Conservation (phyloP, 2,329 filamentous ascomycete species). For the Xylariaceae sp. region DNA sequence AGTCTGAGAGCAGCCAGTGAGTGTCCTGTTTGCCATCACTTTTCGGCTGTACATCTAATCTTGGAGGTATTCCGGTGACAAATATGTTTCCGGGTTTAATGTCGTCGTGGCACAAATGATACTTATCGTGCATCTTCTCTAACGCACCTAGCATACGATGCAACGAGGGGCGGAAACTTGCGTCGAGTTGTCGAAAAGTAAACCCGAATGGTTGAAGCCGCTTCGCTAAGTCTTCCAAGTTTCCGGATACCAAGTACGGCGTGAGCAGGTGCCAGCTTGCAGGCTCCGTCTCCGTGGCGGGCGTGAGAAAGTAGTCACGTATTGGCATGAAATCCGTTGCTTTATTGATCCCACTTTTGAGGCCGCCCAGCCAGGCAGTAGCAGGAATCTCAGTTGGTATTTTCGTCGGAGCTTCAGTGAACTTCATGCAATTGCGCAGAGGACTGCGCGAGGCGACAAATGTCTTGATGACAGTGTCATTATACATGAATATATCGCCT, state of each 20-base stretch:
- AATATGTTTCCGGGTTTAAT: slow-evolving; percentile 44
- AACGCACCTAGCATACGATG: slow-evolving; percentile 37
- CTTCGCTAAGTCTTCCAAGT: slow-evolving; percentile 34
- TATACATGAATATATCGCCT: slow-evolving; percentile 40
- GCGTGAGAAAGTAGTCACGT: slow-evolving; percentile 40
- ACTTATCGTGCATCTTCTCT: slow-evolving; percentile 33
- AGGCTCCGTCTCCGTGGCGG: slow-evolving; percentile 14
- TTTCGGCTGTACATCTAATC: background rate
- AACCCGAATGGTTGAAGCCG: slow-evolving; percentile 26
- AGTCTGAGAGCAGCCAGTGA: slow-evolving; percentile 41
- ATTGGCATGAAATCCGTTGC: slow-evolving; percentile 37
- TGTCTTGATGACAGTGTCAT: slow-evolving; percentile 40
- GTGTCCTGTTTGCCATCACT: slow-evolving; percentile 13
- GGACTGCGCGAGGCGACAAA: slow-evolving; percentile 37
- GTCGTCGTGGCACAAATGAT: slow-evolving; percentile 43
- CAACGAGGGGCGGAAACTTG: slow-evolving; percentile 39
- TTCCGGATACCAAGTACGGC: slow-evolving; percentile 36
- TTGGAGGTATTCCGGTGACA: slow-evolving; percentile 18
- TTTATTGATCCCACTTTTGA: slow-evolving; percentile 5
- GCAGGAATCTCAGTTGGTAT: slow-evolving; percentile 41
- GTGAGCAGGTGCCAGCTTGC: slow-evolving; percentile 41
- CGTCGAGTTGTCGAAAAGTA: slow-evolving; percentile 37
- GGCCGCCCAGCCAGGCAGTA: slow-evolving; percentile 39
- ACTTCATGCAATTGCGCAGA: slow-evolving; percentile 41
- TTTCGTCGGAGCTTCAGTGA: slow-evolving; percentile 22